Conservation (phyloP, 1,284 basidiomycete genomes). For the Sphaerobolus stellatus region DNA sequence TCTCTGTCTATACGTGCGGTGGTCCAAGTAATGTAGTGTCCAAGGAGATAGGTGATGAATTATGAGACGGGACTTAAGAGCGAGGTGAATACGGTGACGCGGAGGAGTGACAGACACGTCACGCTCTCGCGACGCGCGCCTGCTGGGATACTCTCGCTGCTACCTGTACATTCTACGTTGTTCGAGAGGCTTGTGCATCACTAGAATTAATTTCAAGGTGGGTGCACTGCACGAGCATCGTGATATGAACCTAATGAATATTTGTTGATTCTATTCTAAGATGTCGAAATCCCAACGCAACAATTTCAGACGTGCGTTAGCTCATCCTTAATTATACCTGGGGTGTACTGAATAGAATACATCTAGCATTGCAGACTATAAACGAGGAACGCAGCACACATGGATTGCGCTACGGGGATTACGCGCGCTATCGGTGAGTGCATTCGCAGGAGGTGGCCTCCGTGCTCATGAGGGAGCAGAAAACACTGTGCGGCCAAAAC, state of each 20-base stretch:
- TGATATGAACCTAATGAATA: no score
- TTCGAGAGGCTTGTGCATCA: neutral
- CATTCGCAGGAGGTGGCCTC: neutral
- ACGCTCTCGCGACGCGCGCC: no score
- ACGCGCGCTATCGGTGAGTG: slow-evolving; percentile 74
- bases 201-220: no score
- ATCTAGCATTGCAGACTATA: slow-evolving; percentile 71
- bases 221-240: no score
- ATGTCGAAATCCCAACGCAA: neutral
- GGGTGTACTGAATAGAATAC: neutral
- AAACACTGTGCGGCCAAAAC: slow-evolving; percentile 90
- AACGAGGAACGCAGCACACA: slow-evolving; percentile 91
- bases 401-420: slow-evolving; percentile 88
- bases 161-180: slow-evolving; percentile 1
- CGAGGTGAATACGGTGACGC: neutral
- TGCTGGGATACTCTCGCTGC: neutral
- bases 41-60: no score
- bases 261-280: no score
- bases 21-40: neutral
- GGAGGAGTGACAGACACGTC: slow-evolving; percentile 3
- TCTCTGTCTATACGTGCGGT: neutral
- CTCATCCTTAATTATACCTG: neutral
- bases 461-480: slow-evolving; percentile 38
- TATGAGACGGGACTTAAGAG: no score
- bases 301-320: slow-evolving; percentile 8